Base-by-base conservation (phyloP, 129 eudicot genomes). In the Artemisia annua region DNA sequence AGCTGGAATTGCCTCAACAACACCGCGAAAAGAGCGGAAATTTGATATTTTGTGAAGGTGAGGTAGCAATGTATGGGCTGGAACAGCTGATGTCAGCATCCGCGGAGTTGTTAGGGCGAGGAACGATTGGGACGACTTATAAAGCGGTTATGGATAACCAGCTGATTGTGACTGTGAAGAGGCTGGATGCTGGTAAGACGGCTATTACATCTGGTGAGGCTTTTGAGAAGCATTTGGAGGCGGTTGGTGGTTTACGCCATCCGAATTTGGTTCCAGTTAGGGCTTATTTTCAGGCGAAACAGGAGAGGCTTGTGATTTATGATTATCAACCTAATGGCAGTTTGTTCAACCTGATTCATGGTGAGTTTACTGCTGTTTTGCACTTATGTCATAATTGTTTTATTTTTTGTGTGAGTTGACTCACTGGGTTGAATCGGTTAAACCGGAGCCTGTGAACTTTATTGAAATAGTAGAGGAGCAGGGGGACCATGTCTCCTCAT, bases 251-350 rank as follows among this genome's bases (percentile, higher is more conserved):
- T 52, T 67, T 91, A 67, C 72, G 96, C 51, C 97, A 91, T 70
- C 97, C 97, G 7, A 91, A 91, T 78, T 75, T 91, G 82, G 92
- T 91, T 10, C 86, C 96, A 49, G 83, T 91, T 17, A 82, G 91
- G 71, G 97, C 96, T 55, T 91, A 91, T 70, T 91, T 86, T 70
- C 97, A 88, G 80, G 96, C 92, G 17, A 88, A 79, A 61, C 90
- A 88, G 48, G 92, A 91, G 79, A 82, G 89, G 71, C 72, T 91
- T 26, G 80, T 91, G 3, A 83, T 89, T 19, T 92, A 81, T 52
- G 97, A 92, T 83, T 87, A 87, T 75, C 97, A 92, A 77, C 82
- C 96, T 4, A 92, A 92, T 48, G 97, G 97, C 9, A 92, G 97
- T 24, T 80, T 92, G 68, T 92, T 69, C 83, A 83, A 81, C 78